Conservation (phyloP, 176 grass and related monocot species). For the Thinopyrum elongatum region DNA sequence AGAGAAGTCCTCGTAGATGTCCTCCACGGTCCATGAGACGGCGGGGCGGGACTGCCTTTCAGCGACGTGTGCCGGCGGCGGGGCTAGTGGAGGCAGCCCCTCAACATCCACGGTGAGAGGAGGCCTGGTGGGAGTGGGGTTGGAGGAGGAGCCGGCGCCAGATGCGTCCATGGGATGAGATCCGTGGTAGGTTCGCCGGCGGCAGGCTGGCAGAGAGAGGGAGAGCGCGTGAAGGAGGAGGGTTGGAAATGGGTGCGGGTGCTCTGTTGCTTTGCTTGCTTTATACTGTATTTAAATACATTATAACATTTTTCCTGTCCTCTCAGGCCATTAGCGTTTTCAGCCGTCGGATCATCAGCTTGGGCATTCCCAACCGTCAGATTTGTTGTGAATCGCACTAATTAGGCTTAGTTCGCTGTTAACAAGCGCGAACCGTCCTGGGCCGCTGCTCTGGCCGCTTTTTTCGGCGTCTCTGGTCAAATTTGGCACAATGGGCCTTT, state of each 20-base stretch:
- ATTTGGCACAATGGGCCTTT: too few species aligned
- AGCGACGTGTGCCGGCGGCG: neutral
- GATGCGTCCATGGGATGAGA: neutral
- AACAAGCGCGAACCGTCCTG: too few species aligned
- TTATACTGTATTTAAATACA: too few species aligned
- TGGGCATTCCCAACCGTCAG: too few species aligned
- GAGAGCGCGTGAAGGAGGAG: neutral
- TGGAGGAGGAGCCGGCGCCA: neutral
- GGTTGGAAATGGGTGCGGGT: neutral
- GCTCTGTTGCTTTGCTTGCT: neutral
- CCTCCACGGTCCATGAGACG: constrained; percentile 13
- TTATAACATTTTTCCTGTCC: too few species aligned
- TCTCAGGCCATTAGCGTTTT: too few species aligned
- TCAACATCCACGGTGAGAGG: neutral
- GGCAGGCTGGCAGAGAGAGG: neutral
- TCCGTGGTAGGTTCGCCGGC: neutral
- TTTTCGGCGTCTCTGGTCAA: too few species aligned
- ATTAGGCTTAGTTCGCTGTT: too few species aligned
- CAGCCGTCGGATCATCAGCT: too few species aligned
- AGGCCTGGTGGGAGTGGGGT: neutral
- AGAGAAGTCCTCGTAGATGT: constrained; percentile 45
- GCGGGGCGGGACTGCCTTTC: neutral
- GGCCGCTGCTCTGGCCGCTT: too few species aligned
- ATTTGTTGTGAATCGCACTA: too few species aligned
- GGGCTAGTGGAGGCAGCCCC: neutral